These are phyloP conservation scores for Heimioporus sp. DNA, from an alignment of 768 basidiomycete species.

Conservation along the genomic window DNA sequence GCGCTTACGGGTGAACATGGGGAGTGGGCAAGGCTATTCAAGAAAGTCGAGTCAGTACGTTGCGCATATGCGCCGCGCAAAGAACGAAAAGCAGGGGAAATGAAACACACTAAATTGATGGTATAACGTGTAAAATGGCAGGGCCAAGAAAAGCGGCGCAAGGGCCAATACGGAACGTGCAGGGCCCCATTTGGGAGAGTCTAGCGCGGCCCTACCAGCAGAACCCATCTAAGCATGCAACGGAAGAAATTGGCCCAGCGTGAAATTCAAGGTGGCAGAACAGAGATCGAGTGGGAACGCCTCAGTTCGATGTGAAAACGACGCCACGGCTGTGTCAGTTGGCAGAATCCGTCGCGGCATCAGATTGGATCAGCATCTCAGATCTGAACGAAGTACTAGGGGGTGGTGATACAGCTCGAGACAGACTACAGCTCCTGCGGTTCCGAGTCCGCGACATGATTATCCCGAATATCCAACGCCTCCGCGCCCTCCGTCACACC, in stretches of 20 bases:
- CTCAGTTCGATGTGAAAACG: too few relatives aligned
- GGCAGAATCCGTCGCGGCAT: too few relatives aligned
- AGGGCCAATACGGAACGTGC: conserved; percentile 54
- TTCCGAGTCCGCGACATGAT: conserved; percentile 50
- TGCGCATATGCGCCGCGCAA: background rate
- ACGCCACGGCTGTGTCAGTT: too few relatives aligned
- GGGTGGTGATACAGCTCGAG: too few relatives aligned
- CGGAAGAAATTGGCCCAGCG: background rate
- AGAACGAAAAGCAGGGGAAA: background rate
- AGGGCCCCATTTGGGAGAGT: conserved; percentile 48
- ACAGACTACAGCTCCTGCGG: too few relatives aligned
- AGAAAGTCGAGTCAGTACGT: conserved; percentile 1
- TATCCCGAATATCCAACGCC: conserved; percentile 55
- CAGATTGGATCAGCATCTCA: too few relatives aligned
- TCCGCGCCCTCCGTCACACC: conserved; percentile 43
- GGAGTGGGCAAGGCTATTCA: conserved; percentile 56
- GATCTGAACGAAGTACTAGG: too few relatives aligned
- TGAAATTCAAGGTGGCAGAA: background rate
- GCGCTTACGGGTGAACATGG: conserved; percentile 48
- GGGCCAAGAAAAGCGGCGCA: conserved; percentile 50
- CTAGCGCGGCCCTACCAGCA: background rate
- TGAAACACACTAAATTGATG: conserved; percentile 46
- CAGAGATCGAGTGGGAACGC: too few relatives aligned
- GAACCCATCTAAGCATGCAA: conserved; percentile 6
- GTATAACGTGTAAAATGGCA: conserved; percentile 46